Conservation (phyloP, 305 asterid species). For the Plantago coronopus region DNA sequence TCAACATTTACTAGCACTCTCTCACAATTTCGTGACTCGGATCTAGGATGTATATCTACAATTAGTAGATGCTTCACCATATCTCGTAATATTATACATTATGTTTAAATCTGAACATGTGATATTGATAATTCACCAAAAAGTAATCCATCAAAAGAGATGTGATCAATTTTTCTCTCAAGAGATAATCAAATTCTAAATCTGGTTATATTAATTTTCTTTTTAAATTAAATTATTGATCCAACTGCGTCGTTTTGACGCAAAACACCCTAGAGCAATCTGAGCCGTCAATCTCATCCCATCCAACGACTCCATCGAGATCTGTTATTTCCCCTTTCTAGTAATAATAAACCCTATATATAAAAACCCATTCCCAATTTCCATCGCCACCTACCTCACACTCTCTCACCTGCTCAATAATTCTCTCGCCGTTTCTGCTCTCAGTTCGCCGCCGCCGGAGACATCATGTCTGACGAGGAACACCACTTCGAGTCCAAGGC, state of each 20-base stretch:
- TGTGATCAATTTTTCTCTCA: too few species aligned
- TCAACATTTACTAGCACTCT: too few species aligned
- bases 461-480: conserved; percentile 76
- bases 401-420: neutral
- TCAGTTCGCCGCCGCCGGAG: conserved; percentile 10
- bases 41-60: too few species aligned
- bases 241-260: conserved; percentile 1
- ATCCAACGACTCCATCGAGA: neutral
- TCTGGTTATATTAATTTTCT: too few species aligned
- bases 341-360: neutral
- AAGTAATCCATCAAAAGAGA: too few species aligned
- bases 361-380: neutral
- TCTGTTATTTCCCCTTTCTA: neutral
- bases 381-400: neutral
- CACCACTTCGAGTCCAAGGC: conserved; percentile 83
- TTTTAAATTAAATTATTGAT: too few species aligned
- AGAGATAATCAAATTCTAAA: too few species aligned
- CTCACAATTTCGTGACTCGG: too few species aligned
- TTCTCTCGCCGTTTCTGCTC: neutral
- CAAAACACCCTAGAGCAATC: neutral
- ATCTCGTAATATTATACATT: too few species aligned
- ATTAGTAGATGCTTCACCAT: too few species aligned
- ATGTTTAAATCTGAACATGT: too few species aligned
- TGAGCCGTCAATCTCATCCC: neutral
- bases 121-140: too few species aligned